Percentiles rank a stretch among this genome's conserved stretches.
phyloP scores from a whole-genome alignment of 352 stramenopile genomes.

The Phytophthora europaea region DNA sequence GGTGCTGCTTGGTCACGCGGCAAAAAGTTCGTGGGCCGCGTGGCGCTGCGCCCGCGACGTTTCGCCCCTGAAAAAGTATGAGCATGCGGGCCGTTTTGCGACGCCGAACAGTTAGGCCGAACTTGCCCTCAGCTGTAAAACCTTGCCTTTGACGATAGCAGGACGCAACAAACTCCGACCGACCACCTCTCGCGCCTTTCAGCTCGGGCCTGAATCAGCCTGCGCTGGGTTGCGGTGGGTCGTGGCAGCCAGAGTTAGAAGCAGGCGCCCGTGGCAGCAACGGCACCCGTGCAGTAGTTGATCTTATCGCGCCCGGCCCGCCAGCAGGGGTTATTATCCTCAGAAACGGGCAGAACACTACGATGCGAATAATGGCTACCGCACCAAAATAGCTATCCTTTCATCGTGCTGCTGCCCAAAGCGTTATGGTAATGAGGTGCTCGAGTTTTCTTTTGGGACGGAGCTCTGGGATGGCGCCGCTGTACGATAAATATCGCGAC shows the following conservation, averaged over 20 bases:
- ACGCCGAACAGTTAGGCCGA: background rate
- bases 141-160: background rate
- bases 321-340: background rate
- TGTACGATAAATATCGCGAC: background rate
- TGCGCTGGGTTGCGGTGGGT: background rate
- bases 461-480: background rate
- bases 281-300: background rate
- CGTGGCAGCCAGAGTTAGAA: no score
- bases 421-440: background rate
- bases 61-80: conserved; percentile 11
- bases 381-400: background rate
- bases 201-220: background rate
- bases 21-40: conserved; percentile 16
- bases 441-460: background rate
- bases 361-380: background rate
- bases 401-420: background rate
- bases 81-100: background rate
- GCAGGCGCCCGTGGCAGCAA: background rate
- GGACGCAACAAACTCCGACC: background rate
- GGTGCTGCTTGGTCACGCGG: background rate
- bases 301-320: background rate
- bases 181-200: background rate
- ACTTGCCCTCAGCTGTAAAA: background rate
- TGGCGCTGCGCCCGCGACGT: conserved; percentile 13
- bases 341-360: background rate